Conservation (phyloP, 2,329 filamentous ascomycete species). For the Fusarium dimerum region DNA sequence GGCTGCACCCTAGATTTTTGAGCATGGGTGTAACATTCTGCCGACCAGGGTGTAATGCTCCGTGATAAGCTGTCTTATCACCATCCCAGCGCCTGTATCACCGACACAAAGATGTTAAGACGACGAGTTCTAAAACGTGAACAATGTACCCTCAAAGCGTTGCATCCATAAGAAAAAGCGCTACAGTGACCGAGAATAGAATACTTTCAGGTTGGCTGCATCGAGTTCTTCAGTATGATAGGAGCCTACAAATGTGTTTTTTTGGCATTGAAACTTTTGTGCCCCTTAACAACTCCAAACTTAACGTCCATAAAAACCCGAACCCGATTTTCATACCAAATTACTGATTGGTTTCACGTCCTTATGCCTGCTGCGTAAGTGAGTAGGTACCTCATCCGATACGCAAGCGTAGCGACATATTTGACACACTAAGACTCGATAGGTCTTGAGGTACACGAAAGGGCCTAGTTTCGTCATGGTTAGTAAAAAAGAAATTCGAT, state of each 20-base stretch:
- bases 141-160: not conserved
- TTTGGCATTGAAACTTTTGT: no score
- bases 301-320: no score
- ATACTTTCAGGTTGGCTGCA: no score
- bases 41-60: not conserved
- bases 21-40: not conserved
- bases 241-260: no score
- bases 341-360: not conserved
- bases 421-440: not conserved
- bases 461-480: not conserved
- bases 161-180: not conserved
- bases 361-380: not conserved
- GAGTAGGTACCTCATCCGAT: not conserved
- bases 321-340: no score
- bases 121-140: not conserved
- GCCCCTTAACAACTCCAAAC: no score
- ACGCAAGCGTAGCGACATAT: not conserved
- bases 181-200: no score
- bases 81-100: not conserved
- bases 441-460: not conserved
- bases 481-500: no score
- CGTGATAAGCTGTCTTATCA: slow-evolving; percentile 1
- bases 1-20: not conserved
- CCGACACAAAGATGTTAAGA: not conserved
- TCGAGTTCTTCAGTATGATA: no score